Conservation (phyloP, 345 rosid genomes). For the Aquilaria sinensis region DNA sequence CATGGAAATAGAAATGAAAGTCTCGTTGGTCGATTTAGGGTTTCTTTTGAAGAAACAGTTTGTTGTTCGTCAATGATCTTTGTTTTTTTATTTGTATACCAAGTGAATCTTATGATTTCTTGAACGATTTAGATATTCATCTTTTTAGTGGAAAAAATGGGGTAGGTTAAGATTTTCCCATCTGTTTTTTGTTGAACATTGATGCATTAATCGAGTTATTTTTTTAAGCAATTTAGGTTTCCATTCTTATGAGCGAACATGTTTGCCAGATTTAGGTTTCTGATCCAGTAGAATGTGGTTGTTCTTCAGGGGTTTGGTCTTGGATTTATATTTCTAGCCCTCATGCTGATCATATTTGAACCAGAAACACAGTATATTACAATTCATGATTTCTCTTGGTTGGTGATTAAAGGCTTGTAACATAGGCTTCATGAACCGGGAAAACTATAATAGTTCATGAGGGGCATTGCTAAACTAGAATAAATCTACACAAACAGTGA, state of each 20-base stretch:
- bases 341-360: not conserved
- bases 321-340: not conserved
- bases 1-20: conserved; percentile 1
- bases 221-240: no score
- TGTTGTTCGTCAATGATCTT: not conserved
- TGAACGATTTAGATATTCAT: no score
- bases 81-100: not conserved
- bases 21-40: not conserved
- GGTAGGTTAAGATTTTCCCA: no score
- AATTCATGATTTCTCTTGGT: not conserved
- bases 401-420: not conserved
- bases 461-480: no score
- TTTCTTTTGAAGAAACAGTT: not conserved
- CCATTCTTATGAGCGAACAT: no score
- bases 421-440: not conserved
- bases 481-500: no score
- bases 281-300: no score
- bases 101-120: no score
- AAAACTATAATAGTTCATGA: not conserved
- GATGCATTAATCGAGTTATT: no score
- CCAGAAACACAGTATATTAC: not conserved
- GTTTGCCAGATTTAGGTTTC: no score
- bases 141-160: no score
- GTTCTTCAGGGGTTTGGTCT: not conserved
- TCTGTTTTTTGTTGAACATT: no score